These are phyloP conservation scores for Ganoderma sinense DNA, from an alignment of 1,284 basidiomycete genomes.

Conservation along the genomic window DNA sequence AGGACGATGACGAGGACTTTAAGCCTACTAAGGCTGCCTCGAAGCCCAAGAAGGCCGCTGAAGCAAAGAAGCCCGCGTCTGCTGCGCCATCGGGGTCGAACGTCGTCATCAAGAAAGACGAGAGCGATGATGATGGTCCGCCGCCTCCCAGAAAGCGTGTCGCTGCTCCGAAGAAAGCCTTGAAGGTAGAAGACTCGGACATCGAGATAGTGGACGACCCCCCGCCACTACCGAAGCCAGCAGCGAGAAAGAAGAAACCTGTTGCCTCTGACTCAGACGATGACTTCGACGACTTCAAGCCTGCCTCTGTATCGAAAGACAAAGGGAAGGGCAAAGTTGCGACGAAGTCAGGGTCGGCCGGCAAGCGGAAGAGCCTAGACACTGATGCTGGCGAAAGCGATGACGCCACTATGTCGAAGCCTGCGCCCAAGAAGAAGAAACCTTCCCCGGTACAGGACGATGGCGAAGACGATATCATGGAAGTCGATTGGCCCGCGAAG, in stretches of 20 bases:
- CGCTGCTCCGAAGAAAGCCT: slow-evolving; percentile 36
- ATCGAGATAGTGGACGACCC: slow-evolving; percentile 41
- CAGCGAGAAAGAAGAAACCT: slow-evolving; percentile 36
- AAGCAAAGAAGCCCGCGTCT: slow-evolving; percentile 39
- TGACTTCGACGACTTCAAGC: slow-evolving; percentile 38
- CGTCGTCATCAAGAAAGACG: slow-evolving; percentile 39
- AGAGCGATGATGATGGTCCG: slow-evolving; percentile 35
- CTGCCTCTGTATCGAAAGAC: slow-evolving; percentile 35
- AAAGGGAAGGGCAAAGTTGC: slow-evolving; percentile 49
- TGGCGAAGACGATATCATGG: slow-evolving; percentile 50
- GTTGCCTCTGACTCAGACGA: slow-evolving; percentile 37
- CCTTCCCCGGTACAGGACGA: slow-evolving; percentile 32
- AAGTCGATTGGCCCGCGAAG: slow-evolving; percentile 50
- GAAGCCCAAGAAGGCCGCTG: slow-evolving; percentile 45
- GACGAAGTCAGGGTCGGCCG: slow-evolving; percentile 33
- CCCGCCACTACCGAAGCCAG: slow-evolving; percentile 24
- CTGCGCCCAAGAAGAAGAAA: slow-evolving; percentile 43
- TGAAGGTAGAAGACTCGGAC: slow-evolving; percentile 45
- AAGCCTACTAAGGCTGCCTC: slow-evolving; percentile 71
- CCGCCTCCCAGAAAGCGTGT: slow-evolving; percentile 36
- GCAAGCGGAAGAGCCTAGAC: slow-evolving; percentile 60
- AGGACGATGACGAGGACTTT: slow-evolving; percentile 79
- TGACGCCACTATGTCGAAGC: slow-evolving; percentile 50
- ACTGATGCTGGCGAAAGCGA: slow-evolving; percentile 47
- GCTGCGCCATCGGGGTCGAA: slow-evolving; percentile 38